Evolutionary conservation across 2,329 filamentous ascomycete species (phyloP), one percentile per base, ranked within the genome.

Genomic region (Lasiodiplodia sp.): DNA sequence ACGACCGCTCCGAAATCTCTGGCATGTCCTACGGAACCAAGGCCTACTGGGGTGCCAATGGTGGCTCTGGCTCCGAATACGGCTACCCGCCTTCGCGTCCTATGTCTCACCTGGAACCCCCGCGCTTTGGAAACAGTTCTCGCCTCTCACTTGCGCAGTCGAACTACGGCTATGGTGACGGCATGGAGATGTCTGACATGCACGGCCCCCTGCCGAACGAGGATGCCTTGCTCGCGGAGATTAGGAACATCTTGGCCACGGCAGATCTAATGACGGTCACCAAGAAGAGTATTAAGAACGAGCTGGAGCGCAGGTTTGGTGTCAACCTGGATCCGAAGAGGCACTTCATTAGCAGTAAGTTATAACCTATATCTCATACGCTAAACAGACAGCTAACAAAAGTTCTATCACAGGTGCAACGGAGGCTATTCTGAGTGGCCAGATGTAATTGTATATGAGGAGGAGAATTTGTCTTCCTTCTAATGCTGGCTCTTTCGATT

Each of bases 231-330:
- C 84, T 99, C 71, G 91, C 93, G 0, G 96, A 99, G 85, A 99
- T 99, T 74, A 88, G 96, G 64, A 94, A 97, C 76, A 97, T 99
- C 71, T 84, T 99, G 71, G 88, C 90, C 73, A 96, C 92, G 14
- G 94, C 94, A 2, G 96, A 99, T 82, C 83, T 99, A 77, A 99
- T 99, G 96, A 94, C 89, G 4, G 93, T 99, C 53, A 99, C 96
- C 72, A 99, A 99, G 89, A 99, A 99, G 88, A 93, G 92, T 75
- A 92, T 99, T 81, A 98, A 98, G 87, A 83, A 88, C 73, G 96
- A 99, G 83, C 83, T 99, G 69, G 96, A 99, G 86, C 89, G 90
- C 76, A 88, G 78, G 71, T 99, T 99, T 77, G 92, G 92, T 70
- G 90, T 97, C 71, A 88, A 90, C 69, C 87, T 99, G 69, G 94